Evolutionary conservation across 371 early-diverging fungal genomes (phyloP).

Genomic region (Syncephalastrum racemosum): DNA sequence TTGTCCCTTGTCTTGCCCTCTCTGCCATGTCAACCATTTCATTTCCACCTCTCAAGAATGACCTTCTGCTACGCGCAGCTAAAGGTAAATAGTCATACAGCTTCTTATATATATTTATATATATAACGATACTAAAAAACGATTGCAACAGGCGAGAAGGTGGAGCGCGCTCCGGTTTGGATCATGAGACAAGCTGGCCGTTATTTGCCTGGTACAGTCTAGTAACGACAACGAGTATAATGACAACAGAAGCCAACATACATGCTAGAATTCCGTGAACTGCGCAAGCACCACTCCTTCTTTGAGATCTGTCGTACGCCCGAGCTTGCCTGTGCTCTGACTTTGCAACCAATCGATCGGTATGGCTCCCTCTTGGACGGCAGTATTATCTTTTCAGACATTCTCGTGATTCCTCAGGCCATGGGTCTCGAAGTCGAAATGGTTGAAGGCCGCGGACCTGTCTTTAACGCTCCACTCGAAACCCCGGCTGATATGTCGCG

Average conservation of each 20-base stretch:
- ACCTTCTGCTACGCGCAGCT: constrained; percentile 86
- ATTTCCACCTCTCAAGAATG: constrained; percentile 90
- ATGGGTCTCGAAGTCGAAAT: constrained; percentile 93
- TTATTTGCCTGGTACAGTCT: constrained; percentile 84
- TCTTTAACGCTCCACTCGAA: constrained; percentile 84
- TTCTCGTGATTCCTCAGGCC: constrained; percentile 96
- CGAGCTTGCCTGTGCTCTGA: constrained; percentile 90
- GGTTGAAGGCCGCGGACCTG: constrained; percentile 92
- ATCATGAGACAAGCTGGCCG: constrained; percentile 99
- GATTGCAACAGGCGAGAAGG: constrained; percentile 58
- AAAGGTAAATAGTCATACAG: constrained; percentile 49
- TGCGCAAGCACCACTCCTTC: constrained; percentile 87
- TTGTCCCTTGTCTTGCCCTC: no score
- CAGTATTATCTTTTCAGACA: constrained; percentile 97
- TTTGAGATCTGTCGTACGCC: constrained; percentile 94
- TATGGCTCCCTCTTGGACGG: constrained; percentile 91
- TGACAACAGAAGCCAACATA: neutral
- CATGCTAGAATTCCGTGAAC: constrained; percentile 79
- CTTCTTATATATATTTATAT: neutral
- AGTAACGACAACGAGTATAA: neutral
- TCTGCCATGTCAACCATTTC: constrained; percentile 8
- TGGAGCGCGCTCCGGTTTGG: constrained; percentile 95
- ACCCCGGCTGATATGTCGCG: constrained; percentile 74
- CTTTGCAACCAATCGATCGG: constrained; percentile 95
- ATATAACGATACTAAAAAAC: no score